Evolutionary conservation across 345 rosid species (phyloP).

Genomic region (Hibiscus syriacus): DNA sequence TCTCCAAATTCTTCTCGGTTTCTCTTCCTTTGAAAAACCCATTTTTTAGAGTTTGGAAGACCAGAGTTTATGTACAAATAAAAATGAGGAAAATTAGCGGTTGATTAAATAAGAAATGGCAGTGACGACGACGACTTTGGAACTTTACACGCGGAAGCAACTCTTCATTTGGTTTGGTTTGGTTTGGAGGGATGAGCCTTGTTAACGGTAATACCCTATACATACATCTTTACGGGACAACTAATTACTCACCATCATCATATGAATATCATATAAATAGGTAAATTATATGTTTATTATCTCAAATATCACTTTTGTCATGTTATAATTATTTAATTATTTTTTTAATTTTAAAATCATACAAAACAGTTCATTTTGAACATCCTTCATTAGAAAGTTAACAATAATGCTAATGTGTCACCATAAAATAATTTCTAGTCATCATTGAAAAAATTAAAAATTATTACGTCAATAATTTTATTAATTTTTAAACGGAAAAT

Average conservation of each 20-base stretch:
- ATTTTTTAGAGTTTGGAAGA: conserved; percentile 15
- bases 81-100: neutral
- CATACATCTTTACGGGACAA: neutral
- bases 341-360: no score
- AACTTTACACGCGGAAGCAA: conserved; percentile 11
- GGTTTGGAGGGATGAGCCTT: neutral
- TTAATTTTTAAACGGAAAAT: no score
- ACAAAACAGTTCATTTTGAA: no score
- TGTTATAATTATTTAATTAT: no score
- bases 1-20: conserved; percentile 36
- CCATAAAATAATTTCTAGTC: no score
- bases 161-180: neutral
- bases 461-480: no score
- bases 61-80: conserved; percentile 6
- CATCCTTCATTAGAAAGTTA: no score
- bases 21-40: conserved; percentile 72
- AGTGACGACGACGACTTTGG: conserved; percentile 7
- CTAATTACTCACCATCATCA: neutral
- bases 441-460: no score
- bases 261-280: no score
- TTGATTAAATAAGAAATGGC: neutral
- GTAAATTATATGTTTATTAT: no score
- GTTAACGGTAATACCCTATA: conserved; percentile 8
- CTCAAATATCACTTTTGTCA: no score
- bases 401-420: no score